Base-by-base conservation (phyloP, 768 basidiomycete species). In the Tylopilus vinaceipallidus region DNA sequence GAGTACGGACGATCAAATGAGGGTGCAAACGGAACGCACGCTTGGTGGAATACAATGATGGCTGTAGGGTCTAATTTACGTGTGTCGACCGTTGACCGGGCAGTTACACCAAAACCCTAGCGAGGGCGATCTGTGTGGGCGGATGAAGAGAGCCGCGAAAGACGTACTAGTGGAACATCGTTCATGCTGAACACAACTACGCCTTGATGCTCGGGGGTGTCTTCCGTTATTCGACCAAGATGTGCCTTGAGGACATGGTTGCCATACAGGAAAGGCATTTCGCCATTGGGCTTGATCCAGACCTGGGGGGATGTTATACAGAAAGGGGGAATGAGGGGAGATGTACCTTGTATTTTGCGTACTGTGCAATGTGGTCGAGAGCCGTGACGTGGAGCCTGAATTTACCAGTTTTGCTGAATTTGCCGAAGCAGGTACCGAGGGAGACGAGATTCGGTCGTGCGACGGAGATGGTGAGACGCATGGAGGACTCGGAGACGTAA, bases 231-330 rank as follows among this genome's bases (percentile, higher is more conserved):
- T 52, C 95, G 81, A 16, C 97, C 97, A n/a, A 99, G 76, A 71
- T 99, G 97, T 9, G 97, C 97, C 72, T 98, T 99, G 55, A 98
- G 82, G 51, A 98, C 86, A 72, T 99, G 95, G 65, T 99, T 99
- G 49, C 97, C 97, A 63, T 99, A 99, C 32, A 99, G 73, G 78
- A 95, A 99, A 1, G 97, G 97, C 87, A 99, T 95, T 72, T 99
- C 97, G 63, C 97, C 97, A 57, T 98, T 95, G 22, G 95, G 87
- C 70, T 99, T 99, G 67, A 99, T 93, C 97, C 97, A 99, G 16
- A 98, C 82, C 95, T 98, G 52, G 4, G 10, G 3, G 17, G 27
- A 23, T 3, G 27, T 52, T n/a, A n/a, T n/a, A n/a, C 16, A 50
- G 45, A 42, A 20, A 49, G 32, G 39, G 26, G 34, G 29, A 5